Percentiles rank a stretch among this genome's conserved stretches.
phyloP scores from a whole-genome alignment of 2,329 filamentous ascomycete genomes.

The Botrytis elliptica region DNA sequence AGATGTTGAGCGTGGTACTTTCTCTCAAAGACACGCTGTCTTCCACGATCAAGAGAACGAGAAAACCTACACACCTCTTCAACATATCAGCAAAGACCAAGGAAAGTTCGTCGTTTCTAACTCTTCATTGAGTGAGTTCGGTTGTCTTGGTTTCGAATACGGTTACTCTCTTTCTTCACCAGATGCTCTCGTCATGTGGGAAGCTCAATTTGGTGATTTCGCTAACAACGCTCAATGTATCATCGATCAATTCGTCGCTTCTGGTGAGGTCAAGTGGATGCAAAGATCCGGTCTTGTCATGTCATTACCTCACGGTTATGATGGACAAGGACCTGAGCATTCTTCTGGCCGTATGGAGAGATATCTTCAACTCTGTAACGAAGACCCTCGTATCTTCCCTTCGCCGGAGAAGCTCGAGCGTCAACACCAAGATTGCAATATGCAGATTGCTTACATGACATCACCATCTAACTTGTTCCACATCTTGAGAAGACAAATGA shows the following conservation, averaged over 20 bases:
- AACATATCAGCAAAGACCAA: constrained; percentile 86
- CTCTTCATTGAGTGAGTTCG: constrained; percentile 74
- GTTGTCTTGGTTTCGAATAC: constrained; percentile 92
- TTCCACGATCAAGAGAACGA: constrained; percentile 97
- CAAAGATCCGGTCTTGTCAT: constrained; percentile 95
- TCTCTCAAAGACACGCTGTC: constrained; percentile 95
- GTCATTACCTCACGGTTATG: constrained; percentile 95
- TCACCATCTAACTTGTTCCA: constrained; percentile 95
- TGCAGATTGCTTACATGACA: constrained; percentile 98
- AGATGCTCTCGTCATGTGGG: constrained; percentile 98
- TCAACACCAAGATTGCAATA: constrained; percentile 99
- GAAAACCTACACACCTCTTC: constrained; percentile 86
- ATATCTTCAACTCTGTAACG: constrained; percentile 95
- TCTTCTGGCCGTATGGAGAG: constrained; percentile 96
- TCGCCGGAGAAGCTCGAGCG: constrained; percentile 84
- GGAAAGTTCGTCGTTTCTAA: constrained; percentile 96
- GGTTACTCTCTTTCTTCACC: constrained; percentile 97
- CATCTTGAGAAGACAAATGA: constrained; percentile 93
- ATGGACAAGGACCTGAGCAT: constrained; percentile 97
- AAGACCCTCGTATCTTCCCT: constrained; percentile 93
- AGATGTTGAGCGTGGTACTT: constrained; percentile 98
- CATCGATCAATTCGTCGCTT: constrained; percentile 98
- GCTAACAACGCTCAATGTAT: constrained; percentile 99
- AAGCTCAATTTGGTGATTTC: constrained; percentile 99
- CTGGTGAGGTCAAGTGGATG: constrained; percentile 97